These are phyloP conservation scores for Scopulariopsis brevicaulis DNA, from an alignment of 2,329 filamentous ascomycete genomes.

Conservation along the genomic window DNA sequence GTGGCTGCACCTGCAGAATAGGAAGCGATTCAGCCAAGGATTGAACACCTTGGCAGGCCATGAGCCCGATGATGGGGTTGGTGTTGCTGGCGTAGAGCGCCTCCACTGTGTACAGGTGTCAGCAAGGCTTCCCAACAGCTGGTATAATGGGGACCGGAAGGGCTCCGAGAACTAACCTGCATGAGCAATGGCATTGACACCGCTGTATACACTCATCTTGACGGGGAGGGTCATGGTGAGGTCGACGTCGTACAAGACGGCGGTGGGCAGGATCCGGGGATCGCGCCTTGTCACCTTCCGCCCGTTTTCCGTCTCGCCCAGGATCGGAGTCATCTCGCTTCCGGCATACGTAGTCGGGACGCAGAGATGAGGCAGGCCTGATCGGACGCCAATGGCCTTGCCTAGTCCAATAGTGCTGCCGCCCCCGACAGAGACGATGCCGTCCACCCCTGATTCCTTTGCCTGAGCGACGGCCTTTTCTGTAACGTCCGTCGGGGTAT, in stretches of 20 bases:
- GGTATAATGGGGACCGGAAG: background rate
- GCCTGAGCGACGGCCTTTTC: conserved; percentile 40
- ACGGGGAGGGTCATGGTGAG: conserved; percentile 47
- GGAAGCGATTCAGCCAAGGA: conserved; percentile 42
- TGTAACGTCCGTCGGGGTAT: conserved; percentile 47
- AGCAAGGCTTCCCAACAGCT: background rate
- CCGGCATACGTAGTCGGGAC: conserved; percentile 52
- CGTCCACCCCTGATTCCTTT: conserved; percentile 34
- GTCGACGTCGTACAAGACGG: conserved; percentile 54
- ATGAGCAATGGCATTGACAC: conserved; percentile 56
- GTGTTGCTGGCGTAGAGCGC: conserved; percentile 50
- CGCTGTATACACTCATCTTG: conserved; percentile 41
- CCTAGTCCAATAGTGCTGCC: conserved; percentile 51
- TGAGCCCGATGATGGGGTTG: conserved; percentile 46
- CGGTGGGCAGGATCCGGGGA: conserved; percentile 45
- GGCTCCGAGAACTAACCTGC: conserved; percentile 17
- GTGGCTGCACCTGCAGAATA: conserved; percentile 31
- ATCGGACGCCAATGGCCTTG: conserved; percentile 43
- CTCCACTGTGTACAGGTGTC: conserved; percentile 28
- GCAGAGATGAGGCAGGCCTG: conserved; percentile 39
- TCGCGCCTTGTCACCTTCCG: conserved; percentile 45
- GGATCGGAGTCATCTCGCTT: conserved; percentile 53
- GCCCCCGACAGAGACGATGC: conserved; percentile 47
- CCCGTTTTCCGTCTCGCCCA: conserved; percentile 49
- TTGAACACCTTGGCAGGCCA: conserved; percentile 45